Evolutionary conservation across 768 basidiomycete species (phyloP).

Genomic region (Mycena haematopus): DNA sequence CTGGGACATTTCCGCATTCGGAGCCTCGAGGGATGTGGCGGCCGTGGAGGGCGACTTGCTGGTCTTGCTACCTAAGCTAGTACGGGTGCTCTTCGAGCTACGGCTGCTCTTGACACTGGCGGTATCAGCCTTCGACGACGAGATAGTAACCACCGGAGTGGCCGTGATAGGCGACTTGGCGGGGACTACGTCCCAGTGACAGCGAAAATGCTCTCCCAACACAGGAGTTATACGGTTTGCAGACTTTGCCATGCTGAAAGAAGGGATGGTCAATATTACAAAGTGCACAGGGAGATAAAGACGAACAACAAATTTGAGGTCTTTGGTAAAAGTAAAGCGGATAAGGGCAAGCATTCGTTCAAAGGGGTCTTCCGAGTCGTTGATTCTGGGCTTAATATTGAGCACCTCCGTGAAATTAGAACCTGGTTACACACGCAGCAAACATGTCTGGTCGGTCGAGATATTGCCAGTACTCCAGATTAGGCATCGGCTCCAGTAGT

Average conservation of each 20-base stretch:
- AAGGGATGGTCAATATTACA: neutral
- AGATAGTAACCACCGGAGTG: conserved; percentile 27
- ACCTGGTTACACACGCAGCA: conserved; percentile 70
- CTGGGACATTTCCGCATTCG: conserved; percentile 63
- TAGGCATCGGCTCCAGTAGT: conserved; percentile 91
- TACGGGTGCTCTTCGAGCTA: conserved; percentile 66
- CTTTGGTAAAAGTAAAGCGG: conserved; percentile 89
- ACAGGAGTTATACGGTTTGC: conserved; percentile 93
- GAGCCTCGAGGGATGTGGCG: conserved; percentile 56
- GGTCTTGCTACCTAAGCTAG: conserved; percentile 57
- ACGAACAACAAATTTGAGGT: conserved; percentile 89
- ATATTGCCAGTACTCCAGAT: conserved; percentile 96
- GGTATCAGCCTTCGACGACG: conserved; percentile 54
- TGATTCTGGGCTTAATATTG: conserved; percentile 63
- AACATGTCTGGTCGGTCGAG: conserved; percentile 91
- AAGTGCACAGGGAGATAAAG: neutral
- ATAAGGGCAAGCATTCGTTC: conserved; percentile 94
- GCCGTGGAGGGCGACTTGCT: conserved; percentile 62
- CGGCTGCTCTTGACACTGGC: conserved; percentile 63
- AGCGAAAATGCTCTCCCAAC: conserved; percentile 87
- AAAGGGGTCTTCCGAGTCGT: conserved; percentile 91
- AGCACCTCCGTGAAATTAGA: conserved; percentile 12
- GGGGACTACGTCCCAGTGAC: conserved; percentile 85
- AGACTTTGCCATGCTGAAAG: conserved; percentile 83
- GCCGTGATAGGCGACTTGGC: conserved; percentile 35